phyloP scores from a whole-genome alignment of 768 basidiomycete species.

The Psilocybe subaeruginosa region DNA sequence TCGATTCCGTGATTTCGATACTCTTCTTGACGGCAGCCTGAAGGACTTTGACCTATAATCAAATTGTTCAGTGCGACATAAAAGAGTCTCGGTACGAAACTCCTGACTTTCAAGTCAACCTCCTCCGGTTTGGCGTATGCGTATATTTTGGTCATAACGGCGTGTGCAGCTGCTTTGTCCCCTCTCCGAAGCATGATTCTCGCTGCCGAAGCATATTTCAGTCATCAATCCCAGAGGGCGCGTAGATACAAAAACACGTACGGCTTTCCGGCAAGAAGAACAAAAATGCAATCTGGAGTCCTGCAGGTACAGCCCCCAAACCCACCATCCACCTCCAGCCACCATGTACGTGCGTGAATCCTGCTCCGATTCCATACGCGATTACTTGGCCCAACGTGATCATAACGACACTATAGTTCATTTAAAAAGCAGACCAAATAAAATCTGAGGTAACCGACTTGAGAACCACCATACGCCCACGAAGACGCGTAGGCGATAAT shows the following conservation, averaged over 20 bases:
- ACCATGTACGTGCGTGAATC: constrained; percentile 54
- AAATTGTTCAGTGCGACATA: neutral
- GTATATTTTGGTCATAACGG: constrained; percentile 71
- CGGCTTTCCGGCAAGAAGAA: constrained; percentile 80
- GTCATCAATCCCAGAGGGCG: neutral
- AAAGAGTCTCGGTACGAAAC: neutral
- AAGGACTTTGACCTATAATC: constrained; percentile 57
- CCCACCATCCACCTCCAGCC: constrained; percentile 92
- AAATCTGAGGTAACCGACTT: constrained; percentile 40
- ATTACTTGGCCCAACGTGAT: constrained; percentile 84
- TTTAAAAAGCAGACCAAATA: neutral
- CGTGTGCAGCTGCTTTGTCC: constrained; percentile 49
- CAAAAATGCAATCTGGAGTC: constrained; percentile 60
- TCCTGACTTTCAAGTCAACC: constrained; percentile 61
- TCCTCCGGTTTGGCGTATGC: constrained; percentile 63
- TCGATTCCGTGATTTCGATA: constrained; percentile 61
- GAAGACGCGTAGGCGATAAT: constrained; percentile 71
- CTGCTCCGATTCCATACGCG: constrained; percentile 75
- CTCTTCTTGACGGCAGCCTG: constrained; percentile 62
- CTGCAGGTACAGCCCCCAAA: constrained; percentile 70
- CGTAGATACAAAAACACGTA: constrained; percentile 33
- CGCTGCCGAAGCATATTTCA: constrained; percentile 26
- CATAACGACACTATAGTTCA: constrained; percentile 58
- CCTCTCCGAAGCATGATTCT: constrained; percentile 68
- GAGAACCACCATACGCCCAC: constrained; percentile 79